Evolutionary conservation across 345 rosid genomes (phyloP).

Genomic region (Citrus trifoliata): DNA sequence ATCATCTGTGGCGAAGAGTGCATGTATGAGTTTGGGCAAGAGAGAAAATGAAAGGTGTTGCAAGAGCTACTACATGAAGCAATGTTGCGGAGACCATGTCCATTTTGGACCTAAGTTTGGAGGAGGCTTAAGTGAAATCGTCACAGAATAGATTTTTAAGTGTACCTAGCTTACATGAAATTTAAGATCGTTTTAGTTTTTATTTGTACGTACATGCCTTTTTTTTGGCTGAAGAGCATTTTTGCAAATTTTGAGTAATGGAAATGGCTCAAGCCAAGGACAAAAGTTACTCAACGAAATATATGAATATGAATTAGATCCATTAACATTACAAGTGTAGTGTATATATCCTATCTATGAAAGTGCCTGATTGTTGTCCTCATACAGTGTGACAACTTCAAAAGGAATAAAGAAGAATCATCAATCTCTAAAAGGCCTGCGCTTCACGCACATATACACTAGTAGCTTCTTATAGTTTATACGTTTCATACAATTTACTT

Average conservation of each 20-base stretch:
- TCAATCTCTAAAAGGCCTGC: too few species aligned
- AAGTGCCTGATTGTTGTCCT: too few species aligned
- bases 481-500: too few species aligned
- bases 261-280: neutral
- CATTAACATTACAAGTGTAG: too few species aligned
- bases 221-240: neutral
- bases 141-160: constrained; percentile 5
- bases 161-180: neutral
- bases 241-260: neutral
- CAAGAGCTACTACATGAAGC: constrained; percentile 13
- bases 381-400: too few species aligned
- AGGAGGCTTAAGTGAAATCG: constrained; percentile 5
- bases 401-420: too few species aligned
- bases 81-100: constrained; percentile 1
- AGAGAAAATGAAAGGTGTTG: constrained; percentile 7
- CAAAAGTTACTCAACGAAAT: neutral
- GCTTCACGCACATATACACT: too few species aligned
- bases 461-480: too few species aligned
- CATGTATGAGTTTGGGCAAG: constrained; percentile 3
- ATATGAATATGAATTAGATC: too few species aligned
- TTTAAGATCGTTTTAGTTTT: neutral
- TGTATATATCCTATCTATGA: too few species aligned
- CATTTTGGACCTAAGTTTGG: constrained; percentile 5
- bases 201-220: neutral
- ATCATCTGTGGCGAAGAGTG: neutral